These are phyloP conservation scores for Linanthus parryae DNA, from an alignment of 148 eudicot species.

Conservation along the genomic window DNA sequence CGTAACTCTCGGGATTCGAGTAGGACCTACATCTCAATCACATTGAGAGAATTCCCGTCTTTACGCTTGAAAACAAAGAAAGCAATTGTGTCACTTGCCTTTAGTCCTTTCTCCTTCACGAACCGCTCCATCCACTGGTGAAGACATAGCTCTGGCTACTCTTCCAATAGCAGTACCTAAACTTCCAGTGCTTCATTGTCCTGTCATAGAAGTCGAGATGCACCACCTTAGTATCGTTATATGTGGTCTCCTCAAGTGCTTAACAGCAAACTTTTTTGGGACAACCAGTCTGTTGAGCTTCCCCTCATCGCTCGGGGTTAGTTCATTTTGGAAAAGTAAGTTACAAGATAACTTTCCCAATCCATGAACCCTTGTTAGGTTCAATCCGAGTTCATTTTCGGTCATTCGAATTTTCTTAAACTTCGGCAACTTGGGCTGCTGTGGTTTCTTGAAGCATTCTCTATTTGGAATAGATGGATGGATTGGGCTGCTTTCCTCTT, in stretches of 20 bases:
- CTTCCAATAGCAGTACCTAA: slow-evolving; percentile 16
- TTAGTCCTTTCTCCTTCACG: slow-evolving; percentile 14
- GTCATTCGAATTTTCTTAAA: too few species aligned
- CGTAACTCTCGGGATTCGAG: too few species aligned
- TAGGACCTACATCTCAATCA: too few species aligned
- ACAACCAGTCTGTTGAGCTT: slow-evolving; percentile 44
- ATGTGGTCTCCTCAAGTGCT: slow-evolving; percentile 28
- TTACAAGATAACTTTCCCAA: slow-evolving; percentile 6
- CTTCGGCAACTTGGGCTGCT: too few species aligned
- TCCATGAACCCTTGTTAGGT: too few species aligned
- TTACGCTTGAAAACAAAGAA: slow-evolving; percentile 8
- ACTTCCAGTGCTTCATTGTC: slow-evolving; percentile 10
- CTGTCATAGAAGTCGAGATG: slow-evolving; percentile 13
- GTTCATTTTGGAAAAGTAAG: slow-evolving; percentile 33
- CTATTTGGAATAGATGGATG: too few species aligned
- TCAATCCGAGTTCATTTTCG: too few species aligned
- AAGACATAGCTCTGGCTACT: slow-evolving; percentile 20
- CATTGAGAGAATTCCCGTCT: slow-evolving; percentile 1
- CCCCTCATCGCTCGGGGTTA: slow-evolving; percentile 55
- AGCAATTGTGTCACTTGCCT: slow-evolving; percentile 9
- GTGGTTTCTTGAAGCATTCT: too few species aligned
- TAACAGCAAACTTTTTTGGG: slow-evolving; percentile 42
- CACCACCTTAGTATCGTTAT: slow-evolving; percentile 9
- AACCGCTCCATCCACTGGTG: slow-evolving; percentile 16
- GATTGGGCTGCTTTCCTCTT: too few species aligned